Evolutionary conservation across 768 basidiomycete genomes (phyloP).

Genomic region (Mycena filopes): DNA sequence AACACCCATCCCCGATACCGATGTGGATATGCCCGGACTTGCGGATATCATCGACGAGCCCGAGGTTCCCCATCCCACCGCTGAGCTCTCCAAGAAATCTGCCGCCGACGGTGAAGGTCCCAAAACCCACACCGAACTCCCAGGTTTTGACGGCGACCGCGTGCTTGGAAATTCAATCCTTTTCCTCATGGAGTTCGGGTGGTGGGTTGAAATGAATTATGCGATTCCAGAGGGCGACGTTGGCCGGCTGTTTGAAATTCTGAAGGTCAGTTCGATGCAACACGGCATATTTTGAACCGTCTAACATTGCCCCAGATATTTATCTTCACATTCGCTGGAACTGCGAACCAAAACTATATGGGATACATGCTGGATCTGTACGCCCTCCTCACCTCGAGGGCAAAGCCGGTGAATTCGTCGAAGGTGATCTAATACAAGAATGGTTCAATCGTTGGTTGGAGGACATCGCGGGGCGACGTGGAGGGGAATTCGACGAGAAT

Average conservation of each 20-base stretch:
- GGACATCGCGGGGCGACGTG: background rate
- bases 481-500: slow-evolving; percentile 22
- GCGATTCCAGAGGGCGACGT: slow-evolving; percentile 43
- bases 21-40: background rate
- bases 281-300: slow-evolving; percentile 9
- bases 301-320: background rate
- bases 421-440: background rate
- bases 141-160: slow-evolving; percentile 36
- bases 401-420: background rate
- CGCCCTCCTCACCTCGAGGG: slow-evolving; percentile 20
- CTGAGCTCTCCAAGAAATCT: background rate
- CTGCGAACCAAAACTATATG: slow-evolving; percentile 36
- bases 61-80: background rate
- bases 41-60: background rate
- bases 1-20: background rate
- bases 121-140: background rate
- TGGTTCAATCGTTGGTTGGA: background rate
- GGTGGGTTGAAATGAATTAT: slow-evolving; percentile 38
- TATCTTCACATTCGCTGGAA: slow-evolving; percentile 24
- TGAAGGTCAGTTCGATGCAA: slow-evolving; percentile 25
- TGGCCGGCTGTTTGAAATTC: slow-evolving; percentile 31
- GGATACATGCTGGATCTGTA: slow-evolving; percentile 40
- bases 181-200: slow-evolving; percentile 34
- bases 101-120: background rate
- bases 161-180: slow-evolving; percentile 36